Evolutionary conservation across 495 filamentous ascomycete species (phyloP), one percentile per base, ranked within the genome.

Genomic region (Xylaria venustula): DNA sequence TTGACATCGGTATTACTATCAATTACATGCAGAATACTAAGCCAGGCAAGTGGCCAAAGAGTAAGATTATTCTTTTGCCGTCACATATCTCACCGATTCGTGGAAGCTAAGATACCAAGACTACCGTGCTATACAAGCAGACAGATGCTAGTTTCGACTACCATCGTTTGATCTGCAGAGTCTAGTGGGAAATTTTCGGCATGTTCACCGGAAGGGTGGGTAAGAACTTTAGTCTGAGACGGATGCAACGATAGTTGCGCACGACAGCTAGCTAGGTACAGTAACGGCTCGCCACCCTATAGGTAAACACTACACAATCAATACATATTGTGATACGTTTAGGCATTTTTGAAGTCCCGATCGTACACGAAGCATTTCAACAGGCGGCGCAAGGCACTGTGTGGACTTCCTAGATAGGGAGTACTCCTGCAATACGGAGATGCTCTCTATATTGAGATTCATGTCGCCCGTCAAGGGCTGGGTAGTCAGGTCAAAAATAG

Each of bases 191-290:
- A 15, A 57, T 22, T 23, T 14, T 17, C 23, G 20, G 17, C 23
- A 59, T 19, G 47, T 12, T 28, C 3, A 45, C 25, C 25, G 37
- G n/a, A 11, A 50, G 19, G 48, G 19, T 45, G 25, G 41, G 55
- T 59, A 59, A 32, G 46, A 59, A 51, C 23, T 34, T 42, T 59
- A 42, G 23, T 41, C n/a, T 45, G 53, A 55, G 53, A 55, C 53
- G 17, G 15, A 6, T 15, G 26, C 40, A 22, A 55, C 15, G 22
- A 45, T 45, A 9, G 51, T 30, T 15, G 19, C n/a, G n/a, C n/a
- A 44, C 6, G 52, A 40, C 9, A 45, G 51, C 26, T 22, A 45
- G 37, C 37, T n/a, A 40, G 14, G 6, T 40, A 40, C 3, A n/a
- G 6, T 40, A 40, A 9, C 37, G 37, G 37, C 37, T 40, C 14